Percentiles rank a stretch among this genome's conserved stretches.
phyloP scores from a whole-genome alignment of 1,284 basidiomycete species.

The Albatrellus sp. region DNA sequence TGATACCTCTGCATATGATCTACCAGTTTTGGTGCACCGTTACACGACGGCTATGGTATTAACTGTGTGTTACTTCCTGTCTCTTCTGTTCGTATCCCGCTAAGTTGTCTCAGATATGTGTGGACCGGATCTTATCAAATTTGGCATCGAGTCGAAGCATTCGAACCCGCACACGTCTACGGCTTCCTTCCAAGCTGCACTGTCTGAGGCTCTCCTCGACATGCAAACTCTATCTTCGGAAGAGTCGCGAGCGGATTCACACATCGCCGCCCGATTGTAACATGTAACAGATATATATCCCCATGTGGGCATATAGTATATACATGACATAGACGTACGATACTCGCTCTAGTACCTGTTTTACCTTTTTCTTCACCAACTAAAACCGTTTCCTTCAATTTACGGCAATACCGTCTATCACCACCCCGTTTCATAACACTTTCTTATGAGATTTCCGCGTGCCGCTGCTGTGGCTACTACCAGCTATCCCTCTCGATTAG shows the following conservation, averaged over 20 bases:
- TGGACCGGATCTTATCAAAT: slow-evolving; percentile 75
- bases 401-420: no score
- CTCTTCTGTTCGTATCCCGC: background rate
- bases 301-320: slow-evolving; percentile 6
- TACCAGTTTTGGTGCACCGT: slow-evolving; percentile 64
- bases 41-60: slow-evolving; percentile 82
- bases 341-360: no score
- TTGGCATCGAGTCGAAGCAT: slow-evolving; percentile 89
- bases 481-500: slow-evolving; percentile 3
- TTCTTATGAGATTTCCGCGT: background rate
- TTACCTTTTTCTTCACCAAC: no score
- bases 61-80: slow-evolving; percentile 51
- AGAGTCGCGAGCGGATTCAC: slow-evolving; percentile 3
- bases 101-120: slow-evolving; percentile 54
- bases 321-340: background rate
- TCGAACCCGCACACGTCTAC: slow-evolving; percentile 68
- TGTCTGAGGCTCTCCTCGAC: slow-evolving; percentile 61
- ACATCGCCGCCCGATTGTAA: slow-evolving; percentile 9
- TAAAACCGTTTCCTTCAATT: no score
- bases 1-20: background rate
- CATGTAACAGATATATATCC: slow-evolving; percentile 2
- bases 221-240: slow-evolving; percentile 46
- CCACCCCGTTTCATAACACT: background rate
- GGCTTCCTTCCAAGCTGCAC: slow-evolving; percentile 49
- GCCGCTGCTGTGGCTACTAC: no score